Evolutionary conservation across 805 yeast genomes (phyloP).

Genomic region (Isabelozyma rhagii): DNA sequence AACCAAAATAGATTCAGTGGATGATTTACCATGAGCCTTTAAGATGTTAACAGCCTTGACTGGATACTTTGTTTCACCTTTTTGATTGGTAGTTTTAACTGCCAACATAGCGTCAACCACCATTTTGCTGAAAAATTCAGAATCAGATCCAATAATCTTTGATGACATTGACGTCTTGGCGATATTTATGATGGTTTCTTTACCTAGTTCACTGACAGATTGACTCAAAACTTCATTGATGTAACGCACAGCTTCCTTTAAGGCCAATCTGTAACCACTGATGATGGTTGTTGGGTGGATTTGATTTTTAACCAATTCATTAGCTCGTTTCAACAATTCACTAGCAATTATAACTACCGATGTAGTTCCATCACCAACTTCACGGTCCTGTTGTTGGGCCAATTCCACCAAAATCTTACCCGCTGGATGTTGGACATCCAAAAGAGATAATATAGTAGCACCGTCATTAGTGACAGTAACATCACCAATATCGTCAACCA

Average conservation of each 20-base stretch:
- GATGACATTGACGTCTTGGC: slow-evolving; percentile 98
- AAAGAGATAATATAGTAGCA: slow-evolving; percentile 84
- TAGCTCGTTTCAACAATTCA: slow-evolving; percentile 87
- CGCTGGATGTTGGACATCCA: slow-evolving; percentile 98
- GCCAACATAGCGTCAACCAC: slow-evolving; percentile 96
- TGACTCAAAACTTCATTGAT: slow-evolving; percentile 81
- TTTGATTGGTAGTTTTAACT: slow-evolving; percentile 82
- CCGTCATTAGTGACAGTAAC: slow-evolving; percentile 99
- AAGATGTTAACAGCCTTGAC: slow-evolving; percentile 94
- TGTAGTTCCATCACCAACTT: slow-evolving; percentile 98
- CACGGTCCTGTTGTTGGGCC: slow-evolving; percentile 98
- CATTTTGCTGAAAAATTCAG: slow-evolving; percentile 83
- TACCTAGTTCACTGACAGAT: slow-evolving; percentile 75
- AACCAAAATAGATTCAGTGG: slow-evolving; percentile 80
- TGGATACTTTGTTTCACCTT: slow-evolving; percentile 90
- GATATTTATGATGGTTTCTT: slow-evolving; percentile 81
- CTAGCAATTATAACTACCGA: slow-evolving; percentile 95
- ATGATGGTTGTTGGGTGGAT: slow-evolving; percentile 98
- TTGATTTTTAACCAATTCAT: slow-evolving; percentile 87
- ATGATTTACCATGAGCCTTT: slow-evolving; percentile 95
- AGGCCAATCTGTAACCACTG: slow-evolving; percentile 91
- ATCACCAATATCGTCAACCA: slow-evolving; percentile 98
- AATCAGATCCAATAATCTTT: slow-evolving; percentile 91
- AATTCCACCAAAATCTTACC: slow-evolving; percentile 95
- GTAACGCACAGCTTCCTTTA: slow-evolving; percentile 85